Percentiles rank a stretch among this genome's conserved stretches.
phyloP scores from a whole-genome alignment of 768 basidiomycete species.

The Pleurotus cornucopiae region DNA sequence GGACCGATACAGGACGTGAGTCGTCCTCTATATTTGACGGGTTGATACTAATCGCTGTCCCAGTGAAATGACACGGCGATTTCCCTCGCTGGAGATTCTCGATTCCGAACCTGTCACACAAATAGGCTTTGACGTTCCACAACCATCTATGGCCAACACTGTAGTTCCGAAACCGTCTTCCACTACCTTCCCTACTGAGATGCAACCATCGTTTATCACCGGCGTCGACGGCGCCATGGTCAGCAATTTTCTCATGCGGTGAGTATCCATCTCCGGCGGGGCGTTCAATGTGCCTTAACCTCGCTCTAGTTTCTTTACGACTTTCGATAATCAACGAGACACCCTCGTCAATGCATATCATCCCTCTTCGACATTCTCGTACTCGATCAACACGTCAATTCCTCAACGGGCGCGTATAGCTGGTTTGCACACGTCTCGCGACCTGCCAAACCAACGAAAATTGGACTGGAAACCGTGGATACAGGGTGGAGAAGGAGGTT shows the following conservation, averaged over 20 bases:
- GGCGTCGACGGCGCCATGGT: conserved; percentile 69
- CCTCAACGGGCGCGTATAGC: conserved; percentile 73
- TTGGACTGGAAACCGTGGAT: conserved; percentile 78
- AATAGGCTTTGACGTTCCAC: conserved; percentile 76
- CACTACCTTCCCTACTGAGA: conserved; percentile 74
- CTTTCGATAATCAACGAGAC: conserved; percentile 75
- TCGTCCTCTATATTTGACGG: not conserved
- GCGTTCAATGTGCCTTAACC: conserved; percentile 11
- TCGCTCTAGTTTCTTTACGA: conserved; percentile 67
- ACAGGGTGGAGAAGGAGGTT: conserved; percentile 46
- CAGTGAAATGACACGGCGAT: conserved; percentile 79
- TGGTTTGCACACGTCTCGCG: conserved; percentile 56
- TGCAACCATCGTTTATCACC: conserved; percentile 69
- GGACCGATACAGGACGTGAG: conserved; percentile 68
- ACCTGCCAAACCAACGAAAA: conserved; percentile 80
- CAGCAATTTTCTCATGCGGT: conserved; percentile 77
- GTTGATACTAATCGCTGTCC: not conserved
- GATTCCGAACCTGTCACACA: conserved; percentile 78
- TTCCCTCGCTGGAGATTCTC: conserved; percentile 77
- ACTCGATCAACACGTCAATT: conserved; percentile 79
- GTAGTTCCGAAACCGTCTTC: conserved; percentile 45
- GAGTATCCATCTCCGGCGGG: conserved; percentile 20
- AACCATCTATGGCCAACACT: conserved; percentile 38
- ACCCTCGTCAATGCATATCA: conserved; percentile 72
- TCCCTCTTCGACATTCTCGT: conserved; percentile 86